Evolutionary conservation across 345 rosid species (phyloP), one percentile per base, ranked within the genome.

Genomic region (Gossypium longicalyx): DNA sequence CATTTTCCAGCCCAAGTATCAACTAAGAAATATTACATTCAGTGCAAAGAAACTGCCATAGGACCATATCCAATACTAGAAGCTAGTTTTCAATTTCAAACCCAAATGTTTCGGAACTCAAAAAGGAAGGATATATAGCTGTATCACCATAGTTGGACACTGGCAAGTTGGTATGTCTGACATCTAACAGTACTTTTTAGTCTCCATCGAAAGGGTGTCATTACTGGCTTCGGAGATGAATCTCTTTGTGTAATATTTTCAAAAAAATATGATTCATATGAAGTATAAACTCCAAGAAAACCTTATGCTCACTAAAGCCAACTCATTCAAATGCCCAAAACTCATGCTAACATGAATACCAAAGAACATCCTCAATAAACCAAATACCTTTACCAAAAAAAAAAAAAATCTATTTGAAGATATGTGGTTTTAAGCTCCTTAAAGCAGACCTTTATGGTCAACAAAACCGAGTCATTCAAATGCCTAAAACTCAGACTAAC

Each of bases 211-310:
- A 64, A 41, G 2, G 9, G 27, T 60, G 41, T 5, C 41, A 34
- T 34, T 34, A 34, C 38, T 34, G 38, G 6, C 38, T 34, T 34
- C 6, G 6, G 6, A 34, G 41, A 34, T 34, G 41, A 34, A 34
- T 6, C 41, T 29, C 66, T 61, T 29, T 34, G 41, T 4, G 41
- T 1, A 34, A 34, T 34, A 5, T 34, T 34, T 34, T 34, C 44
- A 2, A 29, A 4, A 29, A 29, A 61, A 61, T 61, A 61, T 27
- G 20, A 61, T 44, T 43, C 10, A 12, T 38, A 44, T 13, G 11
- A 64, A 65, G 25, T n/a, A 64, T 41, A 64, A 63, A 34, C 25
- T 64, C 49, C 69, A 64, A 64, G 49, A n/a, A 13, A 27, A 65
- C 9, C 51, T 62, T 43, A 44, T 66, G 52, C 23, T 17, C 48